Evolutionary conservation across 345 rosid species (phyloP).

Genomic region (Conringia planisiliqua): DNA sequence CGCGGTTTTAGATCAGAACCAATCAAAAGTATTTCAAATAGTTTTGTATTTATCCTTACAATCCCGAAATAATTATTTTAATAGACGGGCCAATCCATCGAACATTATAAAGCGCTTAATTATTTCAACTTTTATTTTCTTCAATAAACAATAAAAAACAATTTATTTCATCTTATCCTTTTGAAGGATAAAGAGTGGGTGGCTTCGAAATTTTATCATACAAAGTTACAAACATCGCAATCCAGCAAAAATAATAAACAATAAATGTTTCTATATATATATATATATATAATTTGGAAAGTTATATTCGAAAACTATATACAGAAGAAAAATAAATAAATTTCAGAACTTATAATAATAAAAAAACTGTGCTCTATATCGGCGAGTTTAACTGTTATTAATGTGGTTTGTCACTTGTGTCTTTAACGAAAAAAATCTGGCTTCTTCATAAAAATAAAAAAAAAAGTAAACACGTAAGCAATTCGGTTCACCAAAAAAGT

Average conservation of each 20-base stretch:
- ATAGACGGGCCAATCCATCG: not conserved
- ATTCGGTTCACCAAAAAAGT: not conserved
- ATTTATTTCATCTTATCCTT: conserved; percentile 21
- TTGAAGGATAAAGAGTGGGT: conserved; percentile 11
- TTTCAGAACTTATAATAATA: not conserved
- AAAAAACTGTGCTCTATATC: too few species aligned
- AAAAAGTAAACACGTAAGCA: not conserved
- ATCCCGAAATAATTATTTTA: not conserved
- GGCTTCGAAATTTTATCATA: conserved; percentile 9
- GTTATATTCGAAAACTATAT: not conserved
- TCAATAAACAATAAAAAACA: not conserved
- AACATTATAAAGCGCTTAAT: conserved; percentile 5
- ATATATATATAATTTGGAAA: too few species aligned
- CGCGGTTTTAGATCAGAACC: not conserved
- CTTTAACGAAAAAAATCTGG: too few species aligned
- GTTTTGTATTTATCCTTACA: not conserved
- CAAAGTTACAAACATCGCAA: not conserved
- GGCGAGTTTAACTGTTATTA: not conserved
- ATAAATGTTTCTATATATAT: not conserved
- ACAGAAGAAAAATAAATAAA: not conserved
- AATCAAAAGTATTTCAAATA: not conserved
- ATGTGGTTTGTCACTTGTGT: not conserved
- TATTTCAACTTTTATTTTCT: not conserved
- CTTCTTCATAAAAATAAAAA: not conserved
- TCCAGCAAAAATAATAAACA: not conserved